Evolutionary conservation across 2,329 filamentous ascomycete species (phyloP).

Genomic region (Phyllosticta ampelicida): DNA sequence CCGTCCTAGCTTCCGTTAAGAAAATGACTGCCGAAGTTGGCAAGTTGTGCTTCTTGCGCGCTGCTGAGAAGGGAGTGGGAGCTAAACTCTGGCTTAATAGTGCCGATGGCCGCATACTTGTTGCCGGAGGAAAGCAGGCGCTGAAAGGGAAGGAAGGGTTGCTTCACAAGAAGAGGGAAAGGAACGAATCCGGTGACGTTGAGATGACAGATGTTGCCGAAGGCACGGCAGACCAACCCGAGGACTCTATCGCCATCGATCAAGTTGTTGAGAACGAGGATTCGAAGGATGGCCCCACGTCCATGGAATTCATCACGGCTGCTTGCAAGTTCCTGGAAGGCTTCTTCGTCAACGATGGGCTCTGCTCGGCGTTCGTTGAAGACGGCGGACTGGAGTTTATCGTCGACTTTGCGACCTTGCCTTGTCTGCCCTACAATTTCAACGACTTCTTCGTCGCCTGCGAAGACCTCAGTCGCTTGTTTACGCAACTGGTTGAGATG

Average conservation of each 20-base stretch:
- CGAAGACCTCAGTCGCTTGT: constrained; percentile 59
- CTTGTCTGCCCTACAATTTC: constrained; percentile 67
- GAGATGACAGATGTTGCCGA: constrained; percentile 49
- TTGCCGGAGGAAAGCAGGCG: constrained; percentile 46
- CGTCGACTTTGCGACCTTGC: constrained; percentile 71
- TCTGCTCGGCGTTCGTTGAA: constrained; percentile 66
- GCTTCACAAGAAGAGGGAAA: constrained; percentile 12
- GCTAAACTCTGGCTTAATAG: constrained; percentile 62
- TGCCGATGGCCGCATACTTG: constrained; percentile 45
- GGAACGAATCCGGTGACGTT: constrained; percentile 37
- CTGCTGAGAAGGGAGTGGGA: constrained; percentile 59
- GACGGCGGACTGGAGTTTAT: constrained; percentile 73
- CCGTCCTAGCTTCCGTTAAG: constrained; percentile 75
- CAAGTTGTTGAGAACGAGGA: constrained; percentile 39
- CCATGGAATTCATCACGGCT: constrained; percentile 62
- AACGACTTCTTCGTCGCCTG: constrained; percentile 46
- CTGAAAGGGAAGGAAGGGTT: constrained; percentile 33
- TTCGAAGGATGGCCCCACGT: constrained; percentile 40
- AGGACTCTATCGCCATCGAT: constrained; percentile 22
- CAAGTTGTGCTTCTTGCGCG: constrained; percentile 60
- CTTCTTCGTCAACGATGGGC: constrained; percentile 62
- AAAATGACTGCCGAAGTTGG: constrained; percentile 80
- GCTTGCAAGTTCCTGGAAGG: constrained; percentile 66
- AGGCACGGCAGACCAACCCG: neutral
- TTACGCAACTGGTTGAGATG: constrained; percentile 68